A percentile compares a stretch with the other conserved stretches of the same genome.
These are phyloP conservation scores for Herpetomonas samuelpessoai DNA, from an alignment of 208 protist genomes.

Conservation along the genomic window DNA sequence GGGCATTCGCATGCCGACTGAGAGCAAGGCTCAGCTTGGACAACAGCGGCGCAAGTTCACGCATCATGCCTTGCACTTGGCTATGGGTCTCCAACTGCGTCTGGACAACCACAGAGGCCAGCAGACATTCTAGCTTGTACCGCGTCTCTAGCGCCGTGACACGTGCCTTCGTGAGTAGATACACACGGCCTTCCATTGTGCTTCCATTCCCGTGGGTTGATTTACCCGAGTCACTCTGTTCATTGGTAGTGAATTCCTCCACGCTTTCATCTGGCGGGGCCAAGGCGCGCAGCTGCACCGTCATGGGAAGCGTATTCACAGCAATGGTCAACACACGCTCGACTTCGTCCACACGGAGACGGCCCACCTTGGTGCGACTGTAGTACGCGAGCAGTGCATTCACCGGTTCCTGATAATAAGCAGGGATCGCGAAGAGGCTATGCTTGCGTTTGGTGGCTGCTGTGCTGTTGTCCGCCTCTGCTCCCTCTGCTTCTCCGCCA, in stretches of 20 bases:
- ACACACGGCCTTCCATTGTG: slow-evolving; percentile 6
- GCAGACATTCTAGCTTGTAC: slow-evolving; percentile 68
- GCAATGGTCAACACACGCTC: slow-evolving; percentile 40
- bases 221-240: too few species aligned
- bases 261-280: slow-evolving; percentile 14
- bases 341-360: slow-evolving; percentile 35
- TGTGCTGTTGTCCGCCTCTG: slow-evolving; percentile 3
- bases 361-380: slow-evolving; percentile 20
- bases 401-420: slow-evolving; percentile 66
- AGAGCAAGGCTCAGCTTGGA: slow-evolving; percentile 14
- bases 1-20: slow-evolving; percentile 15
- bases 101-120: slow-evolving; percentile 64
- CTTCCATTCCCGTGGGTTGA: not conserved
- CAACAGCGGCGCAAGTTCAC: slow-evolving; percentile 64
- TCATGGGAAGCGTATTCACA: slow-evolving; percentile 51
- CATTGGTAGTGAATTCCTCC: too few species aligned
- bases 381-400: slow-evolving; percentile 49
- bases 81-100: slow-evolving; percentile 71
- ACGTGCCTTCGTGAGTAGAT: slow-evolving; percentile 26
- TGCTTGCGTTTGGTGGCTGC: not conserved
- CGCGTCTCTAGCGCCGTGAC: slow-evolving; percentile 44
- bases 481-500: slow-evolving; percentile 10
- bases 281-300: slow-evolving; percentile 68
- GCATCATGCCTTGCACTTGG: slow-evolving; percentile 63
- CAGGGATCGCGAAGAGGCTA: slow-evolving; percentile 43